These are phyloP conservation scores for Polyplosphaeria fusca DNA, from an alignment of 495 filamentous ascomycete genomes.

Conservation along the genomic window DNA sequence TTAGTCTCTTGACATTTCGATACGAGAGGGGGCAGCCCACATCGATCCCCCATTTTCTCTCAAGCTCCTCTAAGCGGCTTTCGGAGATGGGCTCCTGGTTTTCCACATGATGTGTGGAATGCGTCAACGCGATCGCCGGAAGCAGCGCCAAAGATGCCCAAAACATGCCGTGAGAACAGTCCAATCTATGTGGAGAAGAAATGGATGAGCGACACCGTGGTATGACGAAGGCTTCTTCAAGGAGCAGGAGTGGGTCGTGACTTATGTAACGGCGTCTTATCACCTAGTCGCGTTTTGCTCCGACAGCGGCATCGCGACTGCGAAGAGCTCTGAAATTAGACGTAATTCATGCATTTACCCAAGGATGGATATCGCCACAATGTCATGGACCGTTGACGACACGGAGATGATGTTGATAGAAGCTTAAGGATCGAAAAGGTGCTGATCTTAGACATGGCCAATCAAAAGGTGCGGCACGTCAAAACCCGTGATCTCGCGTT, in stretches of 20 bases:
- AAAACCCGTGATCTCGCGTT: conserved; percentile 21
- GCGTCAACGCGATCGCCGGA: conserved; percentile 6
- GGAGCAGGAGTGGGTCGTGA: conserved; percentile 15
- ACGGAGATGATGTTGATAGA: too few species aligned
- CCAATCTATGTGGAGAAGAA: neutral
- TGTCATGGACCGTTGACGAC: too few species aligned
- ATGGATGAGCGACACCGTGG: neutral
- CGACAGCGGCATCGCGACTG: neutral
- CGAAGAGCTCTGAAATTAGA: too few species aligned
- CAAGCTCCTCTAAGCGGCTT: conserved; percentile 44
- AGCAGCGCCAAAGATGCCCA: conserved; percentile 5
- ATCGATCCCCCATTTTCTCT: conserved; percentile 55
- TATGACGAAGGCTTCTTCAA: neutral
- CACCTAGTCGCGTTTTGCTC: neutral
- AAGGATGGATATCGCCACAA: too few species aligned
- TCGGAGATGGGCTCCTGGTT: conserved; percentile 21
- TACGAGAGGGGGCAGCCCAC: conserved; percentile 37
- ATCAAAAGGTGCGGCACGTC: neutral
- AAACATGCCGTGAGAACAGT: conserved; percentile 6
- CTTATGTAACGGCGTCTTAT: conserved; percentile 36
- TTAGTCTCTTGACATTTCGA: too few species aligned
- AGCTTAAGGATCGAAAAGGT: too few species aligned
- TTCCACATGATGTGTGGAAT: conserved; percentile 22
- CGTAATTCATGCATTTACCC: too few species aligned
- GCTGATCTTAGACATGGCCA: conserved; percentile 10